These are phyloP conservation scores for Wickerhamiella dianesei DNA, from an alignment of 805 yeast species.

Conservation along the genomic window DNA sequence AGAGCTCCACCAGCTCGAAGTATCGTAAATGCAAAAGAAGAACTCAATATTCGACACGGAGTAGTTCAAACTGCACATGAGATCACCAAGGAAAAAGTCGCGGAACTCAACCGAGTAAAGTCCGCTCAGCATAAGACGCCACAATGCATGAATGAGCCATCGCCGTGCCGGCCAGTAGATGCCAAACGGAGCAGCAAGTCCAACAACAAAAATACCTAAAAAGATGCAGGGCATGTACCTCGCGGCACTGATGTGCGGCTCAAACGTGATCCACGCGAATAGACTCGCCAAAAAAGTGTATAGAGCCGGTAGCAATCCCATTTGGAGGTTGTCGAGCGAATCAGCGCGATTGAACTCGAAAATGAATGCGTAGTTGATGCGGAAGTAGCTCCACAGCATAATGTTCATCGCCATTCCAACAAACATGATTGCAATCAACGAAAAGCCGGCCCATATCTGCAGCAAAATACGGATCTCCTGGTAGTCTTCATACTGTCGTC, in stretches of 20 bases:
- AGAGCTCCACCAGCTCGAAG: slow-evolving; percentile 45
- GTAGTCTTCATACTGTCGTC: slow-evolving; percentile 24
- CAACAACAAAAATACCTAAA: slow-evolving; percentile 36
- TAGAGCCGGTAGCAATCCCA: slow-evolving; percentile 47
- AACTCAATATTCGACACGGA: slow-evolving; percentile 73
- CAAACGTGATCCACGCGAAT: slow-evolving; percentile 64
- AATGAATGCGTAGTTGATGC: slow-evolving; percentile 81
- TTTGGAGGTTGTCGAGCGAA: slow-evolving; percentile 53
- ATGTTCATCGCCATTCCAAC: slow-evolving; percentile 57
- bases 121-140: slow-evolving; percentile 70
- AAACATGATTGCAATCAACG: slow-evolving; percentile 46
- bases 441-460: slow-evolving; percentile 90
- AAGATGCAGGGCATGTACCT: slow-evolving; percentile 72
- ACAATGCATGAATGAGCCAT: slow-evolving; percentile 61
- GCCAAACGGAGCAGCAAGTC: slow-evolving; percentile 50
- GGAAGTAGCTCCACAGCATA: slow-evolving; percentile 54
- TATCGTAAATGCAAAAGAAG: slow-evolving; percentile 68
- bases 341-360: slow-evolving; percentile 71
- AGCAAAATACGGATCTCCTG: slow-evolving; percentile 48
- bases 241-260: slow-evolving; percentile 43
- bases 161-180: slow-evolving; percentile 49
- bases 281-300: slow-evolving; percentile 44
- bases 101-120: slow-evolving; percentile 89
- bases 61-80: slow-evolving; percentile 77
- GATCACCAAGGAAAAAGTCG: slow-evolving; percentile 88